These are phyloP conservation scores for Jackrogersella minutella DNA, from an alignment of 495 filamentous ascomycete species.

Conservation along the genomic window DNA sequence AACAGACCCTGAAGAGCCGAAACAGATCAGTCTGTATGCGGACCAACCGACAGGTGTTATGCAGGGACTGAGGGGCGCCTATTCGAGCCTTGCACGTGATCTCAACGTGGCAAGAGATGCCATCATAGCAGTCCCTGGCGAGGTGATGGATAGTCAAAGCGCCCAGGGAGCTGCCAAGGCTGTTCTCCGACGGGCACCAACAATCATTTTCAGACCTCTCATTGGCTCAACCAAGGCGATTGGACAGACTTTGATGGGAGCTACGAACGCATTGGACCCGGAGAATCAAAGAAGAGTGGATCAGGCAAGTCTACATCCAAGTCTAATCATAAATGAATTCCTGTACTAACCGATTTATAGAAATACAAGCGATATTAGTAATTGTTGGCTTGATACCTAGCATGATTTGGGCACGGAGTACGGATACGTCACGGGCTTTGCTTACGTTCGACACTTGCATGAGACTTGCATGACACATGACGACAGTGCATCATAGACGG, in stretches of 20 bases:
- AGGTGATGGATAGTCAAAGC: conserved; percentile 85
- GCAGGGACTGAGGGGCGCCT: conserved; percentile 84
- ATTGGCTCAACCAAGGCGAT: conserved; percentile 92
- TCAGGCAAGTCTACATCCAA: conserved; percentile 68
- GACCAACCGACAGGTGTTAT: conserved; percentile 89
- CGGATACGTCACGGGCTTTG: background rate
- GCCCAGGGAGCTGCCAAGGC: conserved; percentile 84
- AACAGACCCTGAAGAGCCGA: conserved; percentile 68
- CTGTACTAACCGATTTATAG: conserved; percentile 41
- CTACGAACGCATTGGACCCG: conserved; percentile 91
- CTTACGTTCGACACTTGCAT: conserved; percentile 14
- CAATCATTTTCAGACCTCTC: conserved; percentile 86
- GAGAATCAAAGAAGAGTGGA: conserved; percentile 83
- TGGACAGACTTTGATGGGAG: conserved; percentile 86
- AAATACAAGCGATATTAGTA: conserved; percentile 53
- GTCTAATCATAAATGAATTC: background rate
- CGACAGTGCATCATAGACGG: conserved; percentile 39
- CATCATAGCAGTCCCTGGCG: conserved; percentile 91
- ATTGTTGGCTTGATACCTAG: conserved; percentile 5
- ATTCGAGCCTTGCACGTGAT: conserved; percentile 83
- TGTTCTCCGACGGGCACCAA: conserved; percentile 83
- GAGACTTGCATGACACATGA: conserved; percentile 15
- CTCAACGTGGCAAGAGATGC: conserved; percentile 84
- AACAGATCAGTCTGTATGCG: conserved; percentile 86
- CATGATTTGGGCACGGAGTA: conserved; percentile 26